Conservation (phyloP, 495 filamentous ascomycete species). For the Neurospora discreta region DNA sequence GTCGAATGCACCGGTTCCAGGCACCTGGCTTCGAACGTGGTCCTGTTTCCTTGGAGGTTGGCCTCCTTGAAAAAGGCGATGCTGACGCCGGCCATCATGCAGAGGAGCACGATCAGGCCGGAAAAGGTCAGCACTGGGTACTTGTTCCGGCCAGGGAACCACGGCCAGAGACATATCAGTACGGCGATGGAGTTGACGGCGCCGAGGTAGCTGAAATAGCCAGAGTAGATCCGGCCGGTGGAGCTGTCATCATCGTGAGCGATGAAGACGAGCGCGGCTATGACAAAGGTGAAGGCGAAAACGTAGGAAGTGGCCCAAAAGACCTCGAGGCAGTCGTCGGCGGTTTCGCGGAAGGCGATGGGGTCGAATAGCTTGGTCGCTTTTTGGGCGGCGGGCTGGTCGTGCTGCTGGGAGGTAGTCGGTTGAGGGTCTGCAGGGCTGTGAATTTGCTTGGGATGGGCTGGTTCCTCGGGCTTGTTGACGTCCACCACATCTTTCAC, state of each 20-base stretch:
- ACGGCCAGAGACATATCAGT: constrained; percentile 22
- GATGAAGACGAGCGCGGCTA: neutral
- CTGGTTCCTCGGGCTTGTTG: neutral
- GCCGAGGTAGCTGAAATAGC: constrained; percentile 79
- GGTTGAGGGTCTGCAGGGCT: neutral
- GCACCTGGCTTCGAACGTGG: neutral
- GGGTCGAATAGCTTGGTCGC: neutral
- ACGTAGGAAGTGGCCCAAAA: neutral
- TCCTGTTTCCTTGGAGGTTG: neutral
- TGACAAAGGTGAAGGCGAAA: neutral
- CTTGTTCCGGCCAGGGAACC: neutral
- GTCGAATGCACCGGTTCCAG: neutral
- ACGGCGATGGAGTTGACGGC: constrained; percentile 68
- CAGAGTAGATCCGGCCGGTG: constrained; percentile 1
- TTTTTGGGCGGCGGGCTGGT: neutral
- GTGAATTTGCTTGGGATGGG: neutral
- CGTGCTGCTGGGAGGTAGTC: neutral
- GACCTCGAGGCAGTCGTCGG: neutral
- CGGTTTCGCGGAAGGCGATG: neutral
- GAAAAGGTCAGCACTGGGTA: neutral
- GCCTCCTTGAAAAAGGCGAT: neutral
- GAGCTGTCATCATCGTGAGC: neutral
- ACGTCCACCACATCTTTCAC: neutral
- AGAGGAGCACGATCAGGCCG: neutral
- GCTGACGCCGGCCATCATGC: neutral